Conservation (phyloP, 345 rosid genomes). For the Trapa bicornis region DNA sequence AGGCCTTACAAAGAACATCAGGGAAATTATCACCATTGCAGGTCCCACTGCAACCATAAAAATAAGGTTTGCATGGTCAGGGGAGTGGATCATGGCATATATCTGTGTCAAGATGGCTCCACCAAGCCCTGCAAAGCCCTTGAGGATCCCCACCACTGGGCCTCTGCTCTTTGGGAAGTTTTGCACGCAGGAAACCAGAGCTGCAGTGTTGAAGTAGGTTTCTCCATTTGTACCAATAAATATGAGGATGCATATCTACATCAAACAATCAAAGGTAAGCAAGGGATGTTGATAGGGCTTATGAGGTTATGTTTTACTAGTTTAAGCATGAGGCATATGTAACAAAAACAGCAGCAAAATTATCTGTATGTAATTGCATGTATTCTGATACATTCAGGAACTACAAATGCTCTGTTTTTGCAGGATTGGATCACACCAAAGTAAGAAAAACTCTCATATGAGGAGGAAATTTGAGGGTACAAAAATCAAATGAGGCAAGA, state of each 20-base stretch:
- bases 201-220: slow-evolving; percentile 88
- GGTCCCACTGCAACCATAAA: slow-evolving; percentile 98
- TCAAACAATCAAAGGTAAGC: slow-evolving; percentile 1
- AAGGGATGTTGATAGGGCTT: neutral
- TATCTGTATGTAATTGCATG: neutral
- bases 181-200: slow-evolving; percentile 89
- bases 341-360: neutral
- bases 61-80: slow-evolving; percentile 72
- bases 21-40: slow-evolving; percentile 49
- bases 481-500: neutral
- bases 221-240: slow-evolving; percentile 89
- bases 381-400: neutral
- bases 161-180: slow-evolving; percentile 96
- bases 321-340: neutral
- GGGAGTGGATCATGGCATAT: slow-evolving; percentile 59
- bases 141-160: slow-evolving; percentile 93
- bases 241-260: slow-evolving; percentile 89
- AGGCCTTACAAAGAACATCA: slow-evolving; percentile 85
- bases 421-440: neutral
- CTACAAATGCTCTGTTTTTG: neutral
- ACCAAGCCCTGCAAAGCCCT: slow-evolving; percentile 94
- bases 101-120: slow-evolving; percentile 92
- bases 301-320: neutral
- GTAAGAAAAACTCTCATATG: neutral
- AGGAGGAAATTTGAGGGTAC: neutral